A percentile compares a stretch with the other conserved stretches of the same genome.
These are phyloP conservation scores for Casuarina glauca DNA, from an alignment of 306 rosid species.

Conservation along the genomic window DNA sequence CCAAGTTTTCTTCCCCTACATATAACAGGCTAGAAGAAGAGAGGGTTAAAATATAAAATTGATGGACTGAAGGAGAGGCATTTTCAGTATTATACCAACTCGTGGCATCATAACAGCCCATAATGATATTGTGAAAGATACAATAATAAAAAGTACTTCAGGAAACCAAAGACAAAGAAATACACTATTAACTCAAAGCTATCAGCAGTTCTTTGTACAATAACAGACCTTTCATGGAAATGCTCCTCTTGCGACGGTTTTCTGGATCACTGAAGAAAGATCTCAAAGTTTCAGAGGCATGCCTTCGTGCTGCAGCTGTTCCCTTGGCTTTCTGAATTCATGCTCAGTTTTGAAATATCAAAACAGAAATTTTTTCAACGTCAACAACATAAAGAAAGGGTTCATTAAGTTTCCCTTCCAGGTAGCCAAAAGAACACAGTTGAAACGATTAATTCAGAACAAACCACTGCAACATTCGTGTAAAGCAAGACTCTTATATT, in stretches of 20 bases:
- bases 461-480: background rate
- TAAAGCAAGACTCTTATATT: background rate
- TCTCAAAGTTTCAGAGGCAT: conserved; percentile 70
- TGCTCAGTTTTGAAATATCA: conserved; percentile 13
- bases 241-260: conserved; percentile 85
- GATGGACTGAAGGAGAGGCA: background rate
- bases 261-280: conserved; percentile 84
- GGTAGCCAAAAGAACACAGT: background rate
- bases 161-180: background rate
- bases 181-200: background rate
- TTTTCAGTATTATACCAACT: background rate
- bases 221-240: conserved; percentile 72
- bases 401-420: background rate
- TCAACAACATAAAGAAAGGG: conserved; percentile 5
- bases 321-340: conserved; percentile 76
- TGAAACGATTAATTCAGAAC: background rate
- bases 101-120: background rate
- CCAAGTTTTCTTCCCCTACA: too few relatives aligned
- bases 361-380: background rate
- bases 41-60: background rate
- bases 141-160: background rate
- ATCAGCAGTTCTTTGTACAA: conserved; percentile 8
- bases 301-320: conserved; percentile 80
- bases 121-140: background rate
- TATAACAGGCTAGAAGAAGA: background rate